Evolutionary conservation across 1,284 basidiomycete species (phyloP), one percentile per base, ranked within the genome.

Genomic region (Ustilago lituana): DNA sequence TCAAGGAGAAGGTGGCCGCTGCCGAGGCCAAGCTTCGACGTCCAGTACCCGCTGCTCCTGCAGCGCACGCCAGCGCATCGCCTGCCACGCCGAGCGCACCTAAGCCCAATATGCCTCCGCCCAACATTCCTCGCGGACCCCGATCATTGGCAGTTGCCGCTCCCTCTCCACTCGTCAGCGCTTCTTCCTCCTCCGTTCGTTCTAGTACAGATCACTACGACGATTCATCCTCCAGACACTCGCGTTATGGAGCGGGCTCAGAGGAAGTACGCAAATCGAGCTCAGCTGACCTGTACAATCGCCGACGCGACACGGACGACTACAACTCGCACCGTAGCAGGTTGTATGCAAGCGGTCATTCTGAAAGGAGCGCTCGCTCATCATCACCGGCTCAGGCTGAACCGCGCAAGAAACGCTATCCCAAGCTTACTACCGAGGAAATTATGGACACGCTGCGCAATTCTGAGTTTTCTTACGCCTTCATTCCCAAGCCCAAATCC

Each of bases 401-500:
- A 27, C 3, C 31, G 17, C 41, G 17, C 17, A 44, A 27, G 29
- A 44, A 37, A 27, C 24, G 27, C 12, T 9, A n/a, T 24, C 35
- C 8, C 24, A 72, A 60, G 29, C 36, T 40, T 8, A 29, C 61
- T 4, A 51, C 56, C 15, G 47, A 46, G 12, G 54, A 40, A 11
- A 65, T 74, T 53, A 35, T 66, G 41, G 11, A 41, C 1, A 41
- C 53, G 12, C 37, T 77, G 23, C 57, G 61, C 15, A 31, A 35
- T 24, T n/a, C 55, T 23, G 45, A 46, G 20, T 39, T 54, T 49
- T 50, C 74, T 2, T 78, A 76, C 65, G 54, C 73, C 35, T 70
- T 60, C 40, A 55, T 80, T 17, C 56, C 74, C 11, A 65, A 55
- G 40, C 58, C 65, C 4, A 65, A 35, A 19, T 40, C 56, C 14